Base-by-base conservation (phyloP, 2,329 filamentous ascomycete genomes). In the Trichoderma sp. region DNA sequence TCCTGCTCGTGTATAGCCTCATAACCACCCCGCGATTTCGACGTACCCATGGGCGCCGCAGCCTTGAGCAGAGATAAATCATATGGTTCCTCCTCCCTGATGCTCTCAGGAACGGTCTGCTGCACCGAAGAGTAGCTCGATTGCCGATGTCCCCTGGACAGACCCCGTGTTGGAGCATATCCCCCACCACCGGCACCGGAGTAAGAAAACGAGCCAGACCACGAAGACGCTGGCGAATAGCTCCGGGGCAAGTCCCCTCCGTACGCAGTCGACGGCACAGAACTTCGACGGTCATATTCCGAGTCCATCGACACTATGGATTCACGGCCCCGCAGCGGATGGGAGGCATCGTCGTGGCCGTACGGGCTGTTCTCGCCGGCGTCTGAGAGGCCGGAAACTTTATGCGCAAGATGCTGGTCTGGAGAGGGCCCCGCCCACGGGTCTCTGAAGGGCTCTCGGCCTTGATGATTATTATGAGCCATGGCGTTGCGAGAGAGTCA, bases 11-110 rank as follows among this genome's bases (percentile, higher is more conserved):
- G 67, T 15, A 80, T 79, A 9, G 78, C 77, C 13, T 78, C 77
- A 36, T 82, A 81, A 1, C 78, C 76, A 13, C 77, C 76, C 8
- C 77, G 76, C 28, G 57, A 8, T n/a, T 13, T 58, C 17, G 50
- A 58, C 1, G 23, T 69, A 36, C 77, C 82, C 73, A 85, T 81
- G 2, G 84, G 81, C 3, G 82, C 81, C 5, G 84, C 84, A 5
- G 80, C 76, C 5, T 74, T 73, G 12, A 86, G 79, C 3, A 87
- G 79, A 15, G 83, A 82, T 62, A 87, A 76, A 66, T 81, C 83
- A 50, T 84, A 82, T 12, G 58, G 17, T 23, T 81, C 80, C 57
- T 86, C 82, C 65, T 85, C 81, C 7, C 77, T 72, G 8, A 81
- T 81, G 11, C 79, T 75, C 6, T 78, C 76, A 2, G 74, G 76